Conservation (phyloP, 345 rosid species). For the Microcos paniculata region DNA sequence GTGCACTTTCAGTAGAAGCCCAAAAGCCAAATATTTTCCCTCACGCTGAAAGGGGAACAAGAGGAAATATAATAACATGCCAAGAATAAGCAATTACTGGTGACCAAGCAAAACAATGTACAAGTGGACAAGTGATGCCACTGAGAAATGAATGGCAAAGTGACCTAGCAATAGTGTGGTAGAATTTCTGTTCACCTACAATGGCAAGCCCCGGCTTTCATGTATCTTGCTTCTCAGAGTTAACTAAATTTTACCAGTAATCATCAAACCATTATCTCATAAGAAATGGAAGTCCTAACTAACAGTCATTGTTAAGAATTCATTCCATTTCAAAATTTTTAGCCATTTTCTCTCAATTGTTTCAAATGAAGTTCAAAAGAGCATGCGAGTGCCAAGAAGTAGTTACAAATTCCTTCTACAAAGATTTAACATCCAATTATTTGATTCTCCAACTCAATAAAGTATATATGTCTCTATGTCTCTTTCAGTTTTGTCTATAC, state of each 20-base stretch:
- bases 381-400: background rate
- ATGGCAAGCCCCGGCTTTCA: background rate
- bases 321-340: background rate
- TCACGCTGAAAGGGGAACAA: background rate
- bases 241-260: background rate
- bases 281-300: background rate
- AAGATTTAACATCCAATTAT: background rate
- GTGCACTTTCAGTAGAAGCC: background rate
- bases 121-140: background rate
- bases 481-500: background rate
- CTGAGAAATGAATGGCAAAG: background rate
- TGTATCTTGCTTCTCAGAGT: background rate
- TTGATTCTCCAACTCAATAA: background rate
- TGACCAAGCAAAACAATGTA: background rate
- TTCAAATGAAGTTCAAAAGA: background rate
- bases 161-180: background rate
- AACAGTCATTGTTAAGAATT: background rate
- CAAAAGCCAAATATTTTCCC: background rate
- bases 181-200: background rate
- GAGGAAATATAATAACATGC: background rate
- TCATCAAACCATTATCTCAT: background rate
- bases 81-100: background rate
- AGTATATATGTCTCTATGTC: background rate
- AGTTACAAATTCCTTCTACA: background rate
- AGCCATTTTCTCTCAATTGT: background rate